Conservation (phyloP, 768 basidiomycete species). For the Tylopilus cervinicoccineus region DNA sequence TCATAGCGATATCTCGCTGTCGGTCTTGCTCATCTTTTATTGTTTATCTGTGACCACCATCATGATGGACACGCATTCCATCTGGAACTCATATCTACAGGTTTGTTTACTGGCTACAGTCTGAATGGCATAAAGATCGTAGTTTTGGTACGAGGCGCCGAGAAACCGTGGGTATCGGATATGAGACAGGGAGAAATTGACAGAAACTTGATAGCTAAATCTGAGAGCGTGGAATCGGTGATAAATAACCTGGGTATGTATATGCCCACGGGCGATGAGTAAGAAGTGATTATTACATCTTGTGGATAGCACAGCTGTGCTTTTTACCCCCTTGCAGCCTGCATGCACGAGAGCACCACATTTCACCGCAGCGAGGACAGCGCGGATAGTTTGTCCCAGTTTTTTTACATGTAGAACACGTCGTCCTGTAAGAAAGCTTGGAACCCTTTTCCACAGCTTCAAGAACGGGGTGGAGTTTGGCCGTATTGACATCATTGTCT, state of each 20-base stretch:
- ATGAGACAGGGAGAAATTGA: not conserved
- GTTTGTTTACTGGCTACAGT: not conserved
- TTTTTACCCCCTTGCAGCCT: conserved; percentile 49
- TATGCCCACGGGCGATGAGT: not conserved
- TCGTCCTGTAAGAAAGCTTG: conserved; percentile 39
- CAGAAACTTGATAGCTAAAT: not conserved
- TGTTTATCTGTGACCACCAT: not conserved
- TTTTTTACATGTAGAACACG: conserved; percentile 53
- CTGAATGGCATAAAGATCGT: not conserved
- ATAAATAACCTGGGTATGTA: not conserved
- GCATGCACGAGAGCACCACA: conserved; percentile 65
- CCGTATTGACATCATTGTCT: conserved; percentile 5
- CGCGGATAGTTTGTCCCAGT: conserved; percentile 53
- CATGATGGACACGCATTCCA: no score
- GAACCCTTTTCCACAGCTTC: conserved; percentile 50
- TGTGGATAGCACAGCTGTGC: conserved; percentile 40
- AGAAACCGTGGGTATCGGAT: not conserved
- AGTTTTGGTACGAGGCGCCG: not conserved
- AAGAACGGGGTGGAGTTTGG: conserved; percentile 41
- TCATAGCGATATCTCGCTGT: conserved; percentile 8
- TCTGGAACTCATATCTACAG: no score
- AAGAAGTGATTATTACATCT: conserved; percentile 7
- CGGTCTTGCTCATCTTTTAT: not conserved
- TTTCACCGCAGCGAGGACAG: conserved; percentile 54
- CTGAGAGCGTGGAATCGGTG: not conserved